Evolutionary conservation across 2,329 filamentous ascomycete species (phyloP).

Genomic region (Epichloe brachyelytri): DNA sequence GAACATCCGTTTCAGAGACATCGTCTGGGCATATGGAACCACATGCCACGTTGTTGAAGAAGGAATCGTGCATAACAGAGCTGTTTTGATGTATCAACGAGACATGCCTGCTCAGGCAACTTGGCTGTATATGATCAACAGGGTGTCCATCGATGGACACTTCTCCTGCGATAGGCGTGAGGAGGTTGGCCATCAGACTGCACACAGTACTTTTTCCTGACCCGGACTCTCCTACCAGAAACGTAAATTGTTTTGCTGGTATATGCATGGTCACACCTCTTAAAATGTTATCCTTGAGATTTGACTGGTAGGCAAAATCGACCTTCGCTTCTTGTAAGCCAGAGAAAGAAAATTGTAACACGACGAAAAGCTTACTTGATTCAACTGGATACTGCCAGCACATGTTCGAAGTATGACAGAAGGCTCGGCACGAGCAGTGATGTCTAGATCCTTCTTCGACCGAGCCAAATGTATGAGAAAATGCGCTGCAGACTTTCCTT

Average conservation of each 20-base stretch:
- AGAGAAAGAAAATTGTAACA: background rate
- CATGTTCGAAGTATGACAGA: conserved; percentile 29
- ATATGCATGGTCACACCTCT: conserved; percentile 54
- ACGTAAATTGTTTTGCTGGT: conserved; percentile 57
- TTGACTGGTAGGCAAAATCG: conserved; percentile 70
- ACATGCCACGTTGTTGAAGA: conserved; percentile 67
- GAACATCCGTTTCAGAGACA: conserved; percentile 42
- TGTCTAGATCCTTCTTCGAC: background rate
- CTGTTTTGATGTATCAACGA: conserved; percentile 75
- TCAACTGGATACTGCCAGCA: conserved; percentile 55
- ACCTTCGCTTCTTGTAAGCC: conserved; percentile 34
- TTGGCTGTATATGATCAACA: conserved; percentile 46
- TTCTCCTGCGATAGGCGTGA: conserved; percentile 50
- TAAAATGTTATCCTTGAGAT: conserved; percentile 47
- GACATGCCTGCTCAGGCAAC: conserved; percentile 67
- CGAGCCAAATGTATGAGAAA: conserved; percentile 39
- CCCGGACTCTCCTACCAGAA: conserved; percentile 74
- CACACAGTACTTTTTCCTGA: conserved; percentile 86
- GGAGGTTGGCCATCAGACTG: conserved; percentile 68
- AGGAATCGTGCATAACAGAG: conserved; percentile 66
- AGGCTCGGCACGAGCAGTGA: background rate
- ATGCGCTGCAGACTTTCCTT: conserved; percentile 62
- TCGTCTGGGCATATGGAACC: conserved; percentile 40
- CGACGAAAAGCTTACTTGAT: conserved; percentile 39
- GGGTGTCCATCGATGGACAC: conserved; percentile 56